Base-by-base conservation (phyloP, 805 yeast species). In the Candida nanaspora region DNA sequence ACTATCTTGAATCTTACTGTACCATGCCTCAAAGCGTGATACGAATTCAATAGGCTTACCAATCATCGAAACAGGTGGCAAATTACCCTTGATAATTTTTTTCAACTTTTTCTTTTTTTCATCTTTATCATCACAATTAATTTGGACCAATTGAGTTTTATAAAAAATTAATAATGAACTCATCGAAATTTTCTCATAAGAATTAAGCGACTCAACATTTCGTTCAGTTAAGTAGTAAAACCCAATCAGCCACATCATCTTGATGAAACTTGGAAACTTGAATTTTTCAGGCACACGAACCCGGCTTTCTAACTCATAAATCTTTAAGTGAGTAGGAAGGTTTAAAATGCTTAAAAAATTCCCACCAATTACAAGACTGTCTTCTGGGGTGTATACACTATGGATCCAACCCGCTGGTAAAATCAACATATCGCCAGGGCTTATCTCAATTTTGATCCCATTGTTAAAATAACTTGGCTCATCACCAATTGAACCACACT, bases 371-470 rank as follows among this genome's bases (percentile, higher is more conserved):
- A 88, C 87, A 2, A 87, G 62, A 0, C 94, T 76, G 55, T 88
- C 95, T 14, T 65, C 63, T 0, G 95, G 91, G 0, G 96, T 87
- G 52, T 78, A 78, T 0, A 88, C 97, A 0, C 93, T 80, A 59
- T 88, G 96, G 38, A 88, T 87, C 94, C 95, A 88, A 0, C 96
- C 95, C 33, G 93, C 79, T 3, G 97, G 96, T 16, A 88, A 80
- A 13, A 87, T 68, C 61, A 88, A 70, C 21, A 87, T 68, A 52
- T 88, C 96, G 1, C 94, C 94, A 1, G 75, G 72, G 13, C 39
- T 38, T 14, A 59, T 45, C 38, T 59, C 57, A 32, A 56, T 46
- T 47, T 65, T 42, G 29, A 62, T 40, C 0, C 68, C 68, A 40
- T 60, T 59, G 38, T 60, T 61, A 62, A 69, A 35, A 47, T 61